These are phyloP conservation scores for Aspergillus ustus DNA, from an alignment of 2,329 filamentous ascomycete species.

Conservation along the genomic window DNA sequence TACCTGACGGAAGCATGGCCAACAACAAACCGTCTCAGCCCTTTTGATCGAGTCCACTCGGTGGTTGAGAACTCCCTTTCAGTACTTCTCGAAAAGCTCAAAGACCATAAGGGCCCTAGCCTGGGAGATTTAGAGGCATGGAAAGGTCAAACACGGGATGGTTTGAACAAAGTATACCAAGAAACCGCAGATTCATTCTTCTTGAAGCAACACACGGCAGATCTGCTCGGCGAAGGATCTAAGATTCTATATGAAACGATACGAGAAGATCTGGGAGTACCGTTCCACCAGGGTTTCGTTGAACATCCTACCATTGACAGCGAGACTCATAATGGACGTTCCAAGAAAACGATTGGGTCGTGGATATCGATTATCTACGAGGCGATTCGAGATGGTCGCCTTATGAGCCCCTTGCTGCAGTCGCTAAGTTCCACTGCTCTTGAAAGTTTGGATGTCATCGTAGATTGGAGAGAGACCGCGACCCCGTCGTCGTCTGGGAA, in stretches of 20 bases:
- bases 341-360: conserved; percentile 34
- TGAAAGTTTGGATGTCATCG: neutral
- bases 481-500: neutral
- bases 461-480: neutral
- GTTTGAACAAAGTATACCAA: conserved; percentile 18
- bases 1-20: conserved; percentile 22
- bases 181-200: conserved; percentile 21
- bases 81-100: conserved; percentile 14
- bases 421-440: neutral
- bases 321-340: conserved; percentile 20
- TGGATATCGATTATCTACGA: conserved; percentile 23
- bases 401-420: conserved; percentile 15
- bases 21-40: conserved; percentile 21
- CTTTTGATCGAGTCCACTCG: conserved; percentile 15
- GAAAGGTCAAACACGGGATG: conserved; percentile 13
- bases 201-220: conserved; percentile 19
- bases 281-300: conserved; percentile 33
- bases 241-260: conserved; percentile 39
- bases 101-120: conserved; percentile 1
- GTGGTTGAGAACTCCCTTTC: conserved; percentile 18
- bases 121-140: conserved; percentile 18
- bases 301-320: conserved; percentile 27
- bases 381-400: conserved; percentile 19
- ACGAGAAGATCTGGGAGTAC: conserved; percentile 36
- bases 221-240: conserved; percentile 28